These are phyloP conservation scores for Aurinia saxatilis DNA, from an alignment of 345 rosid genomes.

Conservation along the genomic window DNA sequence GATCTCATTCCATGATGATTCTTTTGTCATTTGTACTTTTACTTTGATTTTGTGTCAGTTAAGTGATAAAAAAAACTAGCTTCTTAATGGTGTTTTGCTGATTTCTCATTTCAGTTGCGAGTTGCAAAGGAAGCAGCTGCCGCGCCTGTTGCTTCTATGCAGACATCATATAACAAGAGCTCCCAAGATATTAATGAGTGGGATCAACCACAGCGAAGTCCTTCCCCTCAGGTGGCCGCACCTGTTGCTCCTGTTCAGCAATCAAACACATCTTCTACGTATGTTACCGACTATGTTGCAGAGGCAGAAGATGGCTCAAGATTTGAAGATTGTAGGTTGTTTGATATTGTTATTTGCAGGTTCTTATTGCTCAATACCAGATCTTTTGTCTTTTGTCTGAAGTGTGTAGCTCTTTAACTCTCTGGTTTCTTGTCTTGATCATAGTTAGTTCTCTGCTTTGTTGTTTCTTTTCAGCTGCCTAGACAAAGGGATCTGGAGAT, in stretches of 20 bases:
- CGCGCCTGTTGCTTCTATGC: conserved; percentile 43
- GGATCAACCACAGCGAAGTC: conserved; percentile 37
- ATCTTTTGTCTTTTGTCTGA: no score
- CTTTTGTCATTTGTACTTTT: not conserved
- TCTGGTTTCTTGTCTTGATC: no score
- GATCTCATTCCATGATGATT: no score
- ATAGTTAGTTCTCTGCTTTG: no score
- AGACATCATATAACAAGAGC: conserved; percentile 38
- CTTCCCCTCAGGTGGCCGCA: conserved; percentile 45
- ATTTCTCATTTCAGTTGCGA: conserved; percentile 40
- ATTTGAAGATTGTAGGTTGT: conserved; percentile 58
- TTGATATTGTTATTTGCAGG: no score
- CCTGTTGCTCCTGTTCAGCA: conserved; percentile 38
- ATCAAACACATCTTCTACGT: conserved; percentile 36
- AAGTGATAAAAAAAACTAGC: not conserved
- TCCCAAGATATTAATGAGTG: conserved; percentile 60
- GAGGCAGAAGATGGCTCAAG: conserved; percentile 41
- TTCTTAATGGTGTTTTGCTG: not conserved
- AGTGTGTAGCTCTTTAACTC: no score
- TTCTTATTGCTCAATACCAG: no score
- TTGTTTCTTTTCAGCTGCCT: no score
- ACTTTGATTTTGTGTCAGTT: not conserved
- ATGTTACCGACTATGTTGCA: conserved; percentile 48
- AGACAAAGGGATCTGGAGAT: no score
- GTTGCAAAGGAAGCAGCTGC: conserved; percentile 49